Base-by-base conservation (phyloP, 768 basidiomycete genomes). In the Kwoniella europaea region DNA sequence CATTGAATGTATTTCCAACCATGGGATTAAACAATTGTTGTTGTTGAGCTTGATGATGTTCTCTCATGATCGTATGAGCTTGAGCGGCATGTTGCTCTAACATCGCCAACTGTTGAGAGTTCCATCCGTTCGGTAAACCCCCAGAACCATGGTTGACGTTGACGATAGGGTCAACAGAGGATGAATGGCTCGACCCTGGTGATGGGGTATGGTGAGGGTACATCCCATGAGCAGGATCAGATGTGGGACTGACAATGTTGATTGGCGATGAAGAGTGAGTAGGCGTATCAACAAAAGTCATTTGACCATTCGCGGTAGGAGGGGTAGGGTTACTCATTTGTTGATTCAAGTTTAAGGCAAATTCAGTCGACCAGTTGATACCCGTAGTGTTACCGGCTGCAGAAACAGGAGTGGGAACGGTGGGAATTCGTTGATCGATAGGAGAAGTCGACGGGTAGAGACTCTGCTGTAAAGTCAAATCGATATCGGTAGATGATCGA, bases 301-400 rank as follows among this genome's bases (percentile, higher is more conserved):
- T 29, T 43, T 50, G 46, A 50, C 46, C 46, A 10, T 6, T 50
- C 12, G 46, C 46, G 46, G 18, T 50, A 10, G 13, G 4, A 15
- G 35, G 22, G 55, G 43, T 18, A 13, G 24, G n/a, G 22, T 43
- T 53, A 20, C 44, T 24, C 44, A 57, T 41, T 18, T 44, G 44
- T 29, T 67, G 65, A 46, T 62, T 55, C 10, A 71, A 44, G 52
- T 62, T 61, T 67, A 75, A 75, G 10, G 67, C 68, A 63, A 78
- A 77, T 41, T 74, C 76, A 24, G 69, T 24, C 4, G 78, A 72
- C 78, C 78, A 79, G 67, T 71, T 71, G 63, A 71, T 55, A 50
- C 72, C 72, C 50, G 67, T 71, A 42, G 65, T 35, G 29, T 65
- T 52, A 18, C 56, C 35, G 2, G 65, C 65, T 41, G 65, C 53